Evolutionary conservation across 2,329 filamentous ascomycete species (phyloP), one percentile per base, ranked within the genome.

Genomic region (Tetracladium maxilliforme): DNA sequence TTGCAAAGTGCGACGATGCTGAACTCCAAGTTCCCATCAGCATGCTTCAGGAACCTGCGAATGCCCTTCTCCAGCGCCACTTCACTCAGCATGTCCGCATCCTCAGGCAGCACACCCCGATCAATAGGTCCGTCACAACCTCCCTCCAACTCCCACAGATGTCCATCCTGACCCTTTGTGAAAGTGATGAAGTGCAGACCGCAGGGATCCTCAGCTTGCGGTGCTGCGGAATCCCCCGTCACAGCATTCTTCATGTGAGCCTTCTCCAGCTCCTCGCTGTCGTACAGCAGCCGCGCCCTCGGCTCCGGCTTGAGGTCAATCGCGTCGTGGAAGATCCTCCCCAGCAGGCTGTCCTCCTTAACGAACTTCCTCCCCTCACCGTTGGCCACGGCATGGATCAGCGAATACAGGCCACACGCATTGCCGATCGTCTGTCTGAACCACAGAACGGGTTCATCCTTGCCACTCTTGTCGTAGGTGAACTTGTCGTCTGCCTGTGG

Each of bases 161-260:
- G 64, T 28, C 74, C 72, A 45, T 79, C 69, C 26, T 57, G 52
- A 27, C 61, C 53, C 61, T 87, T 86, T 35, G 86, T 73, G 49
- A 93, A 94, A 44, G 80, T 87, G 22, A 94, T 84, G 47, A 90
- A 94, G 55, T 94, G 86, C 39, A 93, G 59, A 46, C 94, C 86
- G 11, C 93, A 64, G 37, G 75, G 67, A 40, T 79, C 81, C 16
- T 19, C 64, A 10, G 83, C 82, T 25, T 67, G 55, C 0, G 86
- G 86, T 2, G 84, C 81, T 9, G 9, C 45, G 2, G 83, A 92
- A 44, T 84, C 82, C 15, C 86, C 86, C 32, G 62, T 58, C 7
- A 62, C 63, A 6, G 87, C 90, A n/a, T 84, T 86, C 32, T 68
- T 68, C 25, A 71, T 69, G 52, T 95, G 86, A 6, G 84, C 86